Evolutionary conservation across 805 yeast genomes (phyloP).

Genomic region (Lachancea meyersii): DNA sequence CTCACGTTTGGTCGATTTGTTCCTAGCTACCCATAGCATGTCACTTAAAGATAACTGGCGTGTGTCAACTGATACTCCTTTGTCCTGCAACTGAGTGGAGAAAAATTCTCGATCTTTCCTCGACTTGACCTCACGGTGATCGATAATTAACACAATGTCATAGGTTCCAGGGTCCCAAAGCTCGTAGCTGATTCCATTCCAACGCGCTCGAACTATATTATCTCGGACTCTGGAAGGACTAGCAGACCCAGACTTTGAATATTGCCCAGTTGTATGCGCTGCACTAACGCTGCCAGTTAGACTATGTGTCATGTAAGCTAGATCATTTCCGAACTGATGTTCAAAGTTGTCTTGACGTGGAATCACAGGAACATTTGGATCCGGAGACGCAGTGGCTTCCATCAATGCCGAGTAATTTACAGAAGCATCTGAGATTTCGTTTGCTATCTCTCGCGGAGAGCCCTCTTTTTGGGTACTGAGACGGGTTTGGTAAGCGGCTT

Average conservation of each 20-base stretch:
- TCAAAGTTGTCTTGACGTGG: neutral
- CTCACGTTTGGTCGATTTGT: conserved; percentile 49
- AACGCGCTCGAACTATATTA: conserved; percentile 18
- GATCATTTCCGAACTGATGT: too few species aligned
- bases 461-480: conserved; percentile 2
- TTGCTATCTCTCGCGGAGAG: neutral
- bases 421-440: neutral
- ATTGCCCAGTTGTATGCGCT: too few species aligned
- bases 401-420: conserved; percentile 8
- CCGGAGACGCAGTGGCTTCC: neutral
- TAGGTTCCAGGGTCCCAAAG: conserved; percentile 59
- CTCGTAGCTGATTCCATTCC: conserved; percentile 25
- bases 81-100: conserved; percentile 42
- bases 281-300: too few species aligned
- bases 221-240: conserved; percentile 2
- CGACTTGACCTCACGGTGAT: conserved; percentile 76
- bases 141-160: conserved; percentile 59
- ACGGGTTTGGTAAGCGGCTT: conserved; percentile 7
- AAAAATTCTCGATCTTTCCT: conserved; percentile 66
- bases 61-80: conserved; percentile 47
- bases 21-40: conserved; percentile 78
- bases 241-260: too few species aligned
- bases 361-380: neutral
- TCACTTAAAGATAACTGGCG: conserved; percentile 76
- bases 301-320: too few species aligned